Evolutionary conservation across 2,329 filamentous ascomycete species (phyloP).

Genomic region (Hypoxylon sp.): DNA sequence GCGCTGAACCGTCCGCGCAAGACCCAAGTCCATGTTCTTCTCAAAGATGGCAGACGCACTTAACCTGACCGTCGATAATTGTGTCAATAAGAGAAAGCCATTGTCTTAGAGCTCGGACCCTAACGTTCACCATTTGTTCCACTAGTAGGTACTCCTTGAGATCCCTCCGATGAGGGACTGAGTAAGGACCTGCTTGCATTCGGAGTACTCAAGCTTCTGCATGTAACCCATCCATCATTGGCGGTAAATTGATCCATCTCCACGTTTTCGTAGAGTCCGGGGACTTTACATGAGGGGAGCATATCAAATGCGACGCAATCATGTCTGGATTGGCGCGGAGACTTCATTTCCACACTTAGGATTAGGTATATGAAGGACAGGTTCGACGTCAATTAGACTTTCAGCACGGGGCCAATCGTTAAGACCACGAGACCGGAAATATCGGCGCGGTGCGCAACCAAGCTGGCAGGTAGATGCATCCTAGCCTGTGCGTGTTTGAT

Average conservation of each 20-base stretch:
- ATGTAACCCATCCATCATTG: conserved; percentile 30
- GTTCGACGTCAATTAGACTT: conserved; percentile 11
- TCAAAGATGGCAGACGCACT: conserved; percentile 3
- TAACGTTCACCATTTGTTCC: conserved; percentile 2
- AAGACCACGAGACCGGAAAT: background rate
- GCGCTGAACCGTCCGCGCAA: conserved; percentile 12
- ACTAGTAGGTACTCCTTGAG: no score
- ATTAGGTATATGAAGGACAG: conserved; percentile 8
- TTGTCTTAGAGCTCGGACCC: conserved; percentile 11
- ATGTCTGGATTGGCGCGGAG: conserved; percentile 24
- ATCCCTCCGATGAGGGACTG: conserved; percentile 3
- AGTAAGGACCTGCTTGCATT: conserved; percentile 26
- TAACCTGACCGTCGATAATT: conserved; percentile 4
- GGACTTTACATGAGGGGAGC: conserved; percentile 26
- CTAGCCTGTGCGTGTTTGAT: conserved; percentile 6
- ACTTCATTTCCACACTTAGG: conserved; percentile 14
- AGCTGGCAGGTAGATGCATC: conserved; percentile 5
- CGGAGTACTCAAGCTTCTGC: conserved; percentile 36
- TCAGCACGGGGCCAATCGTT: conserved; percentile 2
- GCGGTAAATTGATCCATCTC: conserved; percentile 21
- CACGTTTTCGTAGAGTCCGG: conserved; percentile 28
- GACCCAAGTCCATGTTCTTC: conserved; percentile 9
- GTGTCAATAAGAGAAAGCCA: conserved; percentile 5
- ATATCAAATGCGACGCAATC: conserved; percentile 19
- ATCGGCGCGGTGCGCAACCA: conserved; percentile 6